Conservation (phyloP, 306 rosid genomes). For the Lithocarpus polystachyus region DNA sequence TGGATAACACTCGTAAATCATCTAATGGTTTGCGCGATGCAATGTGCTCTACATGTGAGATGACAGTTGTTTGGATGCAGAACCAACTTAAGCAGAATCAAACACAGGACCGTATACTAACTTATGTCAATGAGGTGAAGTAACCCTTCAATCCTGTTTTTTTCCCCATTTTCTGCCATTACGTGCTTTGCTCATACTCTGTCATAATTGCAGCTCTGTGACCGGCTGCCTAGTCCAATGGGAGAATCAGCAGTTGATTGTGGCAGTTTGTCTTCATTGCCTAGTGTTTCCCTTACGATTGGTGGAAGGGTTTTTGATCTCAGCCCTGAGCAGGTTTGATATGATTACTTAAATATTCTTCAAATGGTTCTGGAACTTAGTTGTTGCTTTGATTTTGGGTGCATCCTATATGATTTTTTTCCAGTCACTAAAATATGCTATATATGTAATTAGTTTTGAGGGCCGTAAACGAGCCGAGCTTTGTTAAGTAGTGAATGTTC, state of each 20-base stretch:
- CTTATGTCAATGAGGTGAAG: constrained; percentile 54
- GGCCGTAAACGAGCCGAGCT: too few relatives aligned
- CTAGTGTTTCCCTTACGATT: constrained; percentile 49
- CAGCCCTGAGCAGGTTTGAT: constrained; percentile 50
- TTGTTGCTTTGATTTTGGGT: background rate
- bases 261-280: constrained; percentile 51
- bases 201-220: constrained; percentile 54
- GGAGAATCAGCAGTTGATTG: constrained; percentile 73
- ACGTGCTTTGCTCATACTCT: constrained; percentile 12
- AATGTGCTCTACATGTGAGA: constrained; percentile 55
- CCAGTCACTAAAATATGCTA: too few relatives aligned
- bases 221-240: constrained; percentile 65
- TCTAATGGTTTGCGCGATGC: constrained; percentile 30
- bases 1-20: constrained; percentile 28
- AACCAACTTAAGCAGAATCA: constrained; percentile 53
- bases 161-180: background rate
- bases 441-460: background rate
- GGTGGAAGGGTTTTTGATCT: constrained; percentile 63
- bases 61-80: constrained; percentile 73
- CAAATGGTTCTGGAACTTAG: background rate
- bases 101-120: constrained; percentile 51
- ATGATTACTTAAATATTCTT: background rate
- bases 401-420: background rate
- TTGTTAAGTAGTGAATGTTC: too few relatives aligned
- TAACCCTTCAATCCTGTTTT: background rate